Base-by-base conservation (phyloP, 768 basidiomycete genomes). In the Rhizopogon vinicolor region DNA sequence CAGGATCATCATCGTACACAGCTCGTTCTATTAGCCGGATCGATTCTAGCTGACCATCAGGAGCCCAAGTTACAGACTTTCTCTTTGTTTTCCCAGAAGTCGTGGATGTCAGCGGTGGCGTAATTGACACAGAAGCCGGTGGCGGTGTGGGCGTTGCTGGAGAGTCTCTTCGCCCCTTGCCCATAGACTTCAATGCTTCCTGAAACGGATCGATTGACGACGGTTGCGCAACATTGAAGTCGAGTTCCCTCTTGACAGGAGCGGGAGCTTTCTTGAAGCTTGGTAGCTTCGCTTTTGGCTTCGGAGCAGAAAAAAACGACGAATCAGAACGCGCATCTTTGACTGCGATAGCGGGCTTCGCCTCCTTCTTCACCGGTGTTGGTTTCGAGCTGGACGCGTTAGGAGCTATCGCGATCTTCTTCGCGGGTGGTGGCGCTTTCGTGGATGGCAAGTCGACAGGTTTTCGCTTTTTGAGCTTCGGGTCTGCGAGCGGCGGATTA, bases 261-360 rank as follows among this genome's bases (percentile, higher is more conserved):
- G 72, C 70, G 0, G 83, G 79, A 10, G 85, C 87, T 70, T 93
- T 93, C 74, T 87, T 92, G 77, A 93, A 93, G 53, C 81, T 90
- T 10, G 91, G 91, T 19, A 93, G 74, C 70, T 88, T 90, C 31
- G 87, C 82, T 64, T 91, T 92, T 18, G 86, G 82, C 66, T 92
- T 93, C 5, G 90, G 88, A 41, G 87, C 86, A 52, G 91, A 92
- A 71, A 93, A 93, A 71, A 93, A 93, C 2, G 89, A 91, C 45
- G 86, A 87, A 69, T 93, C 91, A 12, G 89, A 85, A 73, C 91
- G 88, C 16, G 89, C 87, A 60, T 88, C 89, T 67, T 91, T 90
- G 54, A 82, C 78, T 3, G 74, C 65, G 9, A 71, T 57, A 4
- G 64, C 56, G 2, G 70, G 61, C 55, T 68, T 75, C 16, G 64